phyloP scores from a whole-genome alignment of 2,329 filamentous ascomycete species.

The Verticillium nubilum region DNA sequence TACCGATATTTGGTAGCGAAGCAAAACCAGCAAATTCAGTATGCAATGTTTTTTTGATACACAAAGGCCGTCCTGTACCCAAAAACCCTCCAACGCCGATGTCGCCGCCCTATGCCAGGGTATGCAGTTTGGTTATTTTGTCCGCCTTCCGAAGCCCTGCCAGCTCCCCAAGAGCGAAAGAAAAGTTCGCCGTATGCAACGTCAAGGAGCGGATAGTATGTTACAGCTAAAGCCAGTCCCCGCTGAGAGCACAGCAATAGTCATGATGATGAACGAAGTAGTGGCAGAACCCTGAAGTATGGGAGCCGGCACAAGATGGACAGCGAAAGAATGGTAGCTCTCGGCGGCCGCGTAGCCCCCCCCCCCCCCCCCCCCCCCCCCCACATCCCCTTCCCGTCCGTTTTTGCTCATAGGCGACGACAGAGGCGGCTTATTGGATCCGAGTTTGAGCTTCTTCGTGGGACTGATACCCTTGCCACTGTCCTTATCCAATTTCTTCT shows the following conservation, averaged over 20 bases:
- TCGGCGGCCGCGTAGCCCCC: too few species aligned
- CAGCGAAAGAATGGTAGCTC: background rate
- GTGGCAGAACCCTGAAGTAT: background rate
- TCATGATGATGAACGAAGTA: background rate
- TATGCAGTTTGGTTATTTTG: constrained; percentile 1
- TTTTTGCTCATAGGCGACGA: constrained; percentile 45
- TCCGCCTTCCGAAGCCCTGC: background rate
- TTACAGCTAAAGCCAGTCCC: background rate
- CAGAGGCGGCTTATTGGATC: constrained; percentile 38
- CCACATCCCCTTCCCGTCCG: constrained; percentile 42
- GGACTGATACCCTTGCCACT: constrained; percentile 29
- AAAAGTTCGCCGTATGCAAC: background rate
- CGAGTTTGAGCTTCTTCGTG: constrained; percentile 33
- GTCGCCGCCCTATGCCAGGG: constrained; percentile 1
- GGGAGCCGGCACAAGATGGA: background rate
- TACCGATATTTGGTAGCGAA: background rate
- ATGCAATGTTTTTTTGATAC: background rate
- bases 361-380: too few species aligned
- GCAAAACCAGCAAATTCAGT: background rate
- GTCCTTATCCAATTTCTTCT: constrained; percentile 20
- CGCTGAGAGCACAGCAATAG: background rate
- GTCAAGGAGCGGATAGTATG: background rate
- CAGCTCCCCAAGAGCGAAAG: background rate
- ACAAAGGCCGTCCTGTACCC: constrained; percentile 1
- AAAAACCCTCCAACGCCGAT: constrained; percentile 2